Percentiles rank a stretch among this genome's conserved stretches.
phyloP scores from a whole-genome alignment of 352 stramenopile species.

The Globisporangium radiosum region DNA sequence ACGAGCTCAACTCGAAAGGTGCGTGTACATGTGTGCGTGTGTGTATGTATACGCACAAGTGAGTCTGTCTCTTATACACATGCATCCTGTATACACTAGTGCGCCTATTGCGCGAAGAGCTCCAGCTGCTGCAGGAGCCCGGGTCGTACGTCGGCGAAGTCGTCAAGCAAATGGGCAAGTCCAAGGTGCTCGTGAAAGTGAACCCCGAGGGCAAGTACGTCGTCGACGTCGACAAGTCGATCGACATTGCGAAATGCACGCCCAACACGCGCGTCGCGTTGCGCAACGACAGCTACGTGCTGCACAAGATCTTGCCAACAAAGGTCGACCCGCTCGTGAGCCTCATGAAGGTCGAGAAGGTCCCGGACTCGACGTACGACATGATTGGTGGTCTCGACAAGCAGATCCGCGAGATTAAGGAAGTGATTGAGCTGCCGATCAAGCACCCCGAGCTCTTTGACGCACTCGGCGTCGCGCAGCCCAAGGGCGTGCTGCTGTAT shows the following conservation, averaged over 20 bases:
- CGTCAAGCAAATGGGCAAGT: constrained; percentile 99
- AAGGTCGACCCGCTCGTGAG: constrained; percentile 94
- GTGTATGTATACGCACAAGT: not conserved
- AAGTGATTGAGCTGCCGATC: constrained; percentile 99
- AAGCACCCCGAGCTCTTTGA: constrained; percentile 99
- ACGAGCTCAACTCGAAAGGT: constrained; percentile 99
- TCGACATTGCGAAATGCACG: constrained; percentile 94
- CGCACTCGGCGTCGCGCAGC: constrained; percentile 96
- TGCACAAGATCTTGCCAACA: constrained; percentile 99
- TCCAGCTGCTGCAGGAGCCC: constrained; percentile 97
- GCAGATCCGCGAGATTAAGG: constrained; percentile 99
- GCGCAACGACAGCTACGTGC: constrained; percentile 98
- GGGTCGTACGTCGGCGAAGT: constrained; percentile 99
- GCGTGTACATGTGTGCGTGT: constrained; percentile 6
- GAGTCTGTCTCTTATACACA: not conserved
- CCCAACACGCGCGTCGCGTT: constrained; percentile 98
- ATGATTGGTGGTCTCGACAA: constrained; percentile 99
- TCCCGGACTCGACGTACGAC: constrained; percentile 99
- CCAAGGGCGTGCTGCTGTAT: constrained; percentile 94
- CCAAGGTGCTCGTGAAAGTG: constrained; percentile 99
- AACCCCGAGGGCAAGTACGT: constrained; percentile 99
- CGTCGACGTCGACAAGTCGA: constrained; percentile 98
- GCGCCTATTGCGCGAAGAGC: constrained; percentile 97
- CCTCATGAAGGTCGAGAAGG: constrained; percentile 98
- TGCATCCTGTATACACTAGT: constrained; percentile 45